phyloP scores from a whole-genome alignment of 306 rosid genomes.

The Dicorynia guianensis region DNA sequence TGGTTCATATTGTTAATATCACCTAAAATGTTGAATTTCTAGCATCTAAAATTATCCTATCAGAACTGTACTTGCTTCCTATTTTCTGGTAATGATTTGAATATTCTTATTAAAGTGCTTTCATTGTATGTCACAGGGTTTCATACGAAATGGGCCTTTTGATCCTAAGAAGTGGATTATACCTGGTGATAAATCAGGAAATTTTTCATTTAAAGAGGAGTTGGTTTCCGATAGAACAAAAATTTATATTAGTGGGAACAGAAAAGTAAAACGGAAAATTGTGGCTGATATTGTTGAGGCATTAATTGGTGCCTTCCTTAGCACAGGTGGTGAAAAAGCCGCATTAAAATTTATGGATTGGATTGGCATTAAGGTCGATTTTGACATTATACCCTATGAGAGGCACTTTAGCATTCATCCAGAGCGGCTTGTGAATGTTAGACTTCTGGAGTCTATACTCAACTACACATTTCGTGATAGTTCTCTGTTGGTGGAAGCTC shows the following conservation, averaged over 20 bases:
- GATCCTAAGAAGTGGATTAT: constrained; percentile 72
- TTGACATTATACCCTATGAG: constrained; percentile 51
- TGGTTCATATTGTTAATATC: not conserved
- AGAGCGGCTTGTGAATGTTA: constrained; percentile 56
- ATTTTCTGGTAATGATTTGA: not conserved
- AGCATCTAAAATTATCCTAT: constrained; percentile 6
- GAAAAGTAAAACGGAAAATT: constrained; percentile 61
- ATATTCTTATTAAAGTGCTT: not conserved
- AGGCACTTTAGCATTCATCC: constrained; percentile 49
- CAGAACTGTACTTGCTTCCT: constrained; percentile 5
- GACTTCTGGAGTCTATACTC: constrained; percentile 54
- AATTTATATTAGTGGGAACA: constrained; percentile 47
- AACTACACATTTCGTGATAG: constrained; percentile 67
- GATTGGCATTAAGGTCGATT: constrained; percentile 73
- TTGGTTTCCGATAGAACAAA: constrained; percentile 29
- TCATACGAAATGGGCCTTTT: constrained; percentile 67
- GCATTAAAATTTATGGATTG: constrained; percentile 73
- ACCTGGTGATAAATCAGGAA: constrained; percentile 60
- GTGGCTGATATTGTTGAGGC: constrained; percentile 96
- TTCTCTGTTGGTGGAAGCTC: constrained; percentile 78
- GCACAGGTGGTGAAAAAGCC: constrained; percentile 73
- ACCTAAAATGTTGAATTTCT: not conserved
- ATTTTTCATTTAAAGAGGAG: constrained; percentile 48
- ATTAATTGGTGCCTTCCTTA: constrained; percentile 84
- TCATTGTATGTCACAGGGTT: constrained; percentile 67